Evolutionary conservation across 805 yeast species (phyloP).

Genomic region (Yarrowia divulgata): DNA sequence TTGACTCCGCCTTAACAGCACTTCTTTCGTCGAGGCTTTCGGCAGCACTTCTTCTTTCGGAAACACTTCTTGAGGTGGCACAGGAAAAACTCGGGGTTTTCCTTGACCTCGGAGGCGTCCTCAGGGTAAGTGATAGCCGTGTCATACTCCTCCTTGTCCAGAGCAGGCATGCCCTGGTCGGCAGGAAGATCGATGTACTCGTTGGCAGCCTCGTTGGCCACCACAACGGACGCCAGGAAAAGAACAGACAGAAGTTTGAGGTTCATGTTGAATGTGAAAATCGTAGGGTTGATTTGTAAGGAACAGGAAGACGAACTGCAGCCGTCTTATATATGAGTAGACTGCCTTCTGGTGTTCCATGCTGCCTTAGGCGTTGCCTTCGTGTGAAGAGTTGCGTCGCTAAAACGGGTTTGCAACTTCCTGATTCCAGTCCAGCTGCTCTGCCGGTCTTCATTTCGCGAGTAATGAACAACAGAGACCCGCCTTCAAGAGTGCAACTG

Average conservation of each 20-base stretch:
- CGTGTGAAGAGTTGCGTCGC: too few species aligned
- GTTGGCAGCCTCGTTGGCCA: conserved; percentile 21
- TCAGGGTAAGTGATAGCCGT: neutral
- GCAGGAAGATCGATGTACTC: conserved; percentile 18
- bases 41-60: conserved; percentile 14
- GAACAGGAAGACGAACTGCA: neutral
- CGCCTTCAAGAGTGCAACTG: neutral
- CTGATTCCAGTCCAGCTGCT: neutral
- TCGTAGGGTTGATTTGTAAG: neutral
- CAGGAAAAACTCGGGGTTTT: conserved; percentile 18
- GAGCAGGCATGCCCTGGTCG: conserved; percentile 6
- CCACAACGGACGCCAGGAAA: conserved; percentile 15
- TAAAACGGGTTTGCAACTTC: neutral
- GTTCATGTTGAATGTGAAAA: neutral
- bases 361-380: conserved; percentile 11
- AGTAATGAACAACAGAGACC: neutral
- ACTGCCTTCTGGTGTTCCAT: neutral
- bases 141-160: neutral
- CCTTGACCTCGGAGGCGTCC: conserved; percentile 20
- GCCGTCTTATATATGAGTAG: conserved; percentile 5
- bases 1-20: neutral
- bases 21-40: conserved; percentile 4
- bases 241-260: conserved; percentile 3
- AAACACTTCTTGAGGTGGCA: conserved; percentile 19
- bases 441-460: neutral